Base-by-base conservation (phyloP, 1,139 yeast genomes). In the Nematodospora anomalae region DNA sequence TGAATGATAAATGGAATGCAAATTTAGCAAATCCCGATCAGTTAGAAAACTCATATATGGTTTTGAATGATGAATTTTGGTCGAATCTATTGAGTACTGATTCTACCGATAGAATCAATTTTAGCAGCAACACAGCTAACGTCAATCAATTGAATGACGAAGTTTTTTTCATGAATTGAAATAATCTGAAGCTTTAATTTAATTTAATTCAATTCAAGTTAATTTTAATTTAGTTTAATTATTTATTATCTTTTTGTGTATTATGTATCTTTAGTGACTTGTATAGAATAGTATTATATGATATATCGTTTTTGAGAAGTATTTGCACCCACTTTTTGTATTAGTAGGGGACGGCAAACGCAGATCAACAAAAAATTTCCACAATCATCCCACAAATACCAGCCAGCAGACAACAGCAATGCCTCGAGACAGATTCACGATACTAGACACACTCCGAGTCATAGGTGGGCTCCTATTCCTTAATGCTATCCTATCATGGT, bases 401-500 rank as follows among this genome's bases (percentile, higher is more conserved):
- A n/a, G n/a, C n/a, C n/a, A n/a, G n/a, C n/a, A n/a, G n/a, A n/a
- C 15, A 18, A 18, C 8, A 14, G 6, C 33, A 18, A n/a, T 16
- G 13, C 11, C 10, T n/a, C 26, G 38, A 36, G 26, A 34, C 18
- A 30, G 31, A n/a, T 41, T 41, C 16, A 26, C 27, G 15, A 11
- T 40, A 7, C 15, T 72, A 1, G 84, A 79, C 45, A 32, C 71
- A 1, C 32, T 74, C 8, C 60, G 80, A 18, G 49, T 78, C 1
- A 12, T 76, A 1, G 64, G 70, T 0, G 84, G 84, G 0, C 6
- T 78, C 0, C 45, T 80, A 3, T 42, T 74, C 3, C 40, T 78
- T 12, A 77, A 74, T 49, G 67, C 78, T 11, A 22, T 75, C 3
- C 51, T 75, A 2, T 77, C 82, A 0, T 76, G 74, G 60, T 62